Base-by-base conservation (phyloP, 2,329 filamentous ascomycete genomes). In the Paraconiothyrium brasiliense region DNA sequence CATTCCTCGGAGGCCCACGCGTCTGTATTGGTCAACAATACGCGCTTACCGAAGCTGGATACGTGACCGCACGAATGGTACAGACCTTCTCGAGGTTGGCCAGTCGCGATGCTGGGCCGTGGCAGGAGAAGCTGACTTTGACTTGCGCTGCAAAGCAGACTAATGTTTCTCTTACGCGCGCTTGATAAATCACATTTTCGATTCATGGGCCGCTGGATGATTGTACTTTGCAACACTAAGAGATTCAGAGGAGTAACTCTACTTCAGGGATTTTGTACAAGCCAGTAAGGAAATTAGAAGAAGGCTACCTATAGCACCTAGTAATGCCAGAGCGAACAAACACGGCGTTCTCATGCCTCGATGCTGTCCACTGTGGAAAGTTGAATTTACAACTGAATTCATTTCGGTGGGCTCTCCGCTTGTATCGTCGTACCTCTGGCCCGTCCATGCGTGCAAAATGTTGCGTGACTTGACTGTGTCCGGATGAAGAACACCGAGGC, bases 1-100 rank as follows among this genome's bases (percentile, higher is more conserved):
- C 78, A 0, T 80, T 80, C 63, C 78, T 78, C 49, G 78, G 78
- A 37, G 78, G 78, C 1, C 78, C 78, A 22, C 50, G 50, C 7
- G 35, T 30, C 0, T 54, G 50, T 11, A n/a, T 54, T 43, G 50
- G 50, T 16, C 50, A 54, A 32, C 75, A 78, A 51, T 78, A 77
- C 52, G 76, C 76, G 32, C 64, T 77, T 3, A 76, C 75, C 0
- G 76, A 78, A 54, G 76, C 76, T 7, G 62, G 73, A 37, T 78
- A 76, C 54, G 74, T 78, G 32, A 73, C 72, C 6, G 71, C 70
- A 6, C 63, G 76, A 34, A 37, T 78, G 35, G 67, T 73, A 50
- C 76, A 78, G 59, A 68, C 73, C 60, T 78, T 78, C 63, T 61
- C 58, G 34, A 56, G 49, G 34, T 60, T 78, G 56, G 76, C 76